Evolutionary conservation across 345 rosid genomes (phyloP), one percentile per base, ranked within the genome.

Genomic region (Streptanthus diversifolius): DNA sequence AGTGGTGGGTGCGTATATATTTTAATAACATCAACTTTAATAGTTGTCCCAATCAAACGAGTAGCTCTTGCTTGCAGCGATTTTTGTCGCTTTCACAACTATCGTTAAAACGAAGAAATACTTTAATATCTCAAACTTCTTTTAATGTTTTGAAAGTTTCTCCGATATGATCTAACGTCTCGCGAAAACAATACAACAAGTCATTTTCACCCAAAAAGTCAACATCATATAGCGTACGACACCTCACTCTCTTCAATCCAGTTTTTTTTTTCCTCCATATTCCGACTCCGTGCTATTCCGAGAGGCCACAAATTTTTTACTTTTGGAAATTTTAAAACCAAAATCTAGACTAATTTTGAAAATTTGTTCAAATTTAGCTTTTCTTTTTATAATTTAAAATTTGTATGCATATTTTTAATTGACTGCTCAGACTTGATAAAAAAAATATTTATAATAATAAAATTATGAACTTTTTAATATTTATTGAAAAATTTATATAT

Each of bases 51-150:
- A 36, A 36, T 70, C 59, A 47, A 59, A 59, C 8, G 39, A 47
- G 59, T 22, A 58, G 59, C 67, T 35, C 47, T 70, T 70, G 59
- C 58, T 24, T 13, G 30, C 66, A 22, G 49, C 19, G 18, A 59
- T 35, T 32, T 17, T 17, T 15, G 59, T 70, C 67, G n/a, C 67
- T 59, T 70, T 44, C 47, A 30, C 1, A 19, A 13, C 0, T 15
- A 53, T 52, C 59, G 11, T 51, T 19, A 17, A 36, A 3, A 19
- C 21, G 1, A 36, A 33, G 8, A 7, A 29, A 44, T 13, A 3
- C 6, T 51, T 35, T 2, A 30, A 55, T 52, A 40, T 68, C 22
- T 56, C 22, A 56, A 13, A 14, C 25, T 41, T 55, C 24, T 9
- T 53, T 51, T 7, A 18, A 53, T 7, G 49, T 49, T 12, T 21